phyloP scores from a whole-genome alignment of 768 basidiomycete species.

The Lactarius quietus region DNA sequence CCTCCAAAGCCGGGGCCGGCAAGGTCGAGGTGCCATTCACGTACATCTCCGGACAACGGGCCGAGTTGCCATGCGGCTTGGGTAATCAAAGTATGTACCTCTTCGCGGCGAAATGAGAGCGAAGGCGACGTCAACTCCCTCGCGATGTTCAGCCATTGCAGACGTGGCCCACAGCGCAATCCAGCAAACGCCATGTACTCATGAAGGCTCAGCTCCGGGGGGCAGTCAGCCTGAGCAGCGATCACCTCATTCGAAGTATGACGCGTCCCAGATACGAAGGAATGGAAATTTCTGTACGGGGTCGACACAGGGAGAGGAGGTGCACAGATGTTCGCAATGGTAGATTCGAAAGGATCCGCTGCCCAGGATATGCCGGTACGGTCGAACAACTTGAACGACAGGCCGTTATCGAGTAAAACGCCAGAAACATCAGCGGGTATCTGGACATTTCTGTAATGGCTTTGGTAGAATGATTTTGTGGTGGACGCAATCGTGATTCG shows the following conservation, averaged over 20 bases:
- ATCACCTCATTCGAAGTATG: constrained; percentile 42
- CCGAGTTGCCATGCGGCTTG: constrained; percentile 49
- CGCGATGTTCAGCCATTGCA: constrained; percentile 51
- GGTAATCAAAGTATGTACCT: constrained; percentile 41
- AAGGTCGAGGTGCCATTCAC: constrained; percentile 43
- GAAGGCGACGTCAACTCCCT: constrained; percentile 40
- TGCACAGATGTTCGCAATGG: not conserved
- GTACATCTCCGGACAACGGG: constrained; percentile 18
- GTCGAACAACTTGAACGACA: not conserved
- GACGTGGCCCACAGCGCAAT: constrained; percentile 41
- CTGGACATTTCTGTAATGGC: not conserved
- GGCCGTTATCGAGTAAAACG: not conserved
- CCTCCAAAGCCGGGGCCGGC: constrained; percentile 33
- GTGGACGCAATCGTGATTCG: constrained; percentile 9
- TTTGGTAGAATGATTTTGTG: constrained; percentile 5
- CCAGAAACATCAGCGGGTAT: constrained; percentile 5
- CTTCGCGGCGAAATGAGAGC: constrained; percentile 39
- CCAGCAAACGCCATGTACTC: constrained; percentile 46
- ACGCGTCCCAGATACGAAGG: not conserved
- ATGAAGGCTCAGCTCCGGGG: constrained; percentile 39
- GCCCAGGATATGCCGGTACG: not conserved
- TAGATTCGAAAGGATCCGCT: not conserved
- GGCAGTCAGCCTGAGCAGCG: constrained; percentile 41
- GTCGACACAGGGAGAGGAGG: constrained; percentile 1
- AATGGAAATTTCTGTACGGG: constrained; percentile 3